Conservation (phyloP, 2,329 filamentous ascomycete species). For the Cytospora piceicola region DNA sequence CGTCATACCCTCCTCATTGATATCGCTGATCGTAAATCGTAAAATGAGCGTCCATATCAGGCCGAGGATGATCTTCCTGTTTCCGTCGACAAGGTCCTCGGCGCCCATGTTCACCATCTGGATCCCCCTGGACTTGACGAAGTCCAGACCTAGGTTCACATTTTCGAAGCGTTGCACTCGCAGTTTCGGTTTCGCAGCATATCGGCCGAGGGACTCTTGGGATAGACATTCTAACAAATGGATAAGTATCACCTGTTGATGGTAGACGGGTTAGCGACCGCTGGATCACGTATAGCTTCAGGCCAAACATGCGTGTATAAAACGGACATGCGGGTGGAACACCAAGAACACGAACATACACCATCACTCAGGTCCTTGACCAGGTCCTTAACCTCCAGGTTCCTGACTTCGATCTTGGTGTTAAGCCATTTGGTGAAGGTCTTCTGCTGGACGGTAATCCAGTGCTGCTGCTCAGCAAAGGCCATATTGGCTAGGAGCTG, state of each 20-base stretch:
- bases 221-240: conserved; percentile 97
- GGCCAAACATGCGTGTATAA: background rate
- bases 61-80: conserved; percentile 94
- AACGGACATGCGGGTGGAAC: background rate
- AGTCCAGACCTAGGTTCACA: conserved; percentile 93
- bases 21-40: conserved; percentile 97
- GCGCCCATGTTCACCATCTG: conserved; percentile 99
- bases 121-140: conserved; percentile 80
- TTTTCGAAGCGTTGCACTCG: conserved; percentile 98
- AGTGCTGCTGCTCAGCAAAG: conserved; percentile 66
- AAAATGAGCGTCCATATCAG: conserved; percentile 98
- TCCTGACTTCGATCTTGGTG: conserved; percentile 75
- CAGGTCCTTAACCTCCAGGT: conserved; percentile 82
- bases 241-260: conserved; percentile 80
- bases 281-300: background rate
- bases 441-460: conserved; percentile 90
- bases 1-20: conserved; percentile 96
- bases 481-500: conserved; percentile 63
- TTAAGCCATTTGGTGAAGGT: conserved; percentile 99
- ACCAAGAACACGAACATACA: conserved; percentile 58
- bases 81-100: conserved; percentile 97
- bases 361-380: conserved; percentile 91
- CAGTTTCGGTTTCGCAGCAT: conserved; percentile 94
- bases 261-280: conserved; percentile 8
- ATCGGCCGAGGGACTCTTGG: conserved; percentile 90